phyloP scores from a whole-genome alignment of 352 stramenopile genomes.

The Pythium aphanidermatum region DNA sequence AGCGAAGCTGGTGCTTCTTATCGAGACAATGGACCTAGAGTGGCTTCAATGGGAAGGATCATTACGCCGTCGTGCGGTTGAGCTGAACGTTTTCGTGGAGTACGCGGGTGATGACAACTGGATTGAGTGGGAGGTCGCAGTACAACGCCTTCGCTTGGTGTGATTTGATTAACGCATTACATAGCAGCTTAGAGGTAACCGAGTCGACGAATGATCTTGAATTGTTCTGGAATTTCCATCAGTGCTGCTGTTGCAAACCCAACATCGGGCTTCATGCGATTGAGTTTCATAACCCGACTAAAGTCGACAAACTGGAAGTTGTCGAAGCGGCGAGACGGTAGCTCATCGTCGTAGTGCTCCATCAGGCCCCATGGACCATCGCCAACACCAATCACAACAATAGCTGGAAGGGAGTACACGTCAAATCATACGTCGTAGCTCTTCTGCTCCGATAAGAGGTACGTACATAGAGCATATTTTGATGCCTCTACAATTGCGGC shows the following conservation, averaged over 20 bases:
- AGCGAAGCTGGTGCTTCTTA: slow-evolving; percentile 3
- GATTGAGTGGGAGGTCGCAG: not conserved
- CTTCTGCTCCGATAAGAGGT: no score
- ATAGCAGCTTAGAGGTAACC: slow-evolving; percentile 28
- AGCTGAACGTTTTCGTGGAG: not conserved
- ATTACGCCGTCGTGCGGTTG: slow-evolving; percentile 5
- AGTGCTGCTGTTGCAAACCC: slow-evolving; percentile 60
- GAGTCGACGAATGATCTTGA: slow-evolving; percentile 39
- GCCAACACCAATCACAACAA: slow-evolving; percentile 69
- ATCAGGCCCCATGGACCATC: slow-evolving; percentile 74
- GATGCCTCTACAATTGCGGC: slow-evolving; percentile 67
- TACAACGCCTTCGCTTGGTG: not conserved
- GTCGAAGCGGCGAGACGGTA: slow-evolving; percentile 55
- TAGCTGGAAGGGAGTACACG: no score
- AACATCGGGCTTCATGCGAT: slow-evolving; percentile 42
- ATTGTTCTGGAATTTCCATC: slow-evolving; percentile 64
- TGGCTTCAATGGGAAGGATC: slow-evolving; percentile 10
- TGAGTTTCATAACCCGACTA: slow-evolving; percentile 42
- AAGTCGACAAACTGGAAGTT: slow-evolving; percentile 83
- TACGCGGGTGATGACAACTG: not conserved
- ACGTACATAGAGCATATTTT: slow-evolving; percentile 65
- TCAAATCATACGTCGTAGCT: no score
- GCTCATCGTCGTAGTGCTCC: slow-evolving; percentile 50
- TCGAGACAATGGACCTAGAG: slow-evolving; percentile 1
- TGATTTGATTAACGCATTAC: not conserved